These are phyloP conservation scores for Colletotrichum gloeosporioides DNA, from an alignment of 2,329 filamentous ascomycete species.

Conservation along the genomic window DNA sequence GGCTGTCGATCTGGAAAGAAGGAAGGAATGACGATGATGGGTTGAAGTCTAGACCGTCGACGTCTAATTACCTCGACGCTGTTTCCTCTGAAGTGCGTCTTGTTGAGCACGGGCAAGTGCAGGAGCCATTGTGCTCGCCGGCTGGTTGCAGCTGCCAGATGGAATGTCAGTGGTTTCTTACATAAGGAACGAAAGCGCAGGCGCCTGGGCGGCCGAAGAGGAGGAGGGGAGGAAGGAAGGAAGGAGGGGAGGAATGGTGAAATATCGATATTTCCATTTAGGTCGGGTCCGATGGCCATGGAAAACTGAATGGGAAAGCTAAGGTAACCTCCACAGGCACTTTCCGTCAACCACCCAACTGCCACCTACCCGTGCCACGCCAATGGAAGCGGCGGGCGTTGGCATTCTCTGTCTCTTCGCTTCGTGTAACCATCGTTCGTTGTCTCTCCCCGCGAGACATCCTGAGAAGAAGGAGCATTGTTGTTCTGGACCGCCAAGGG, in stretches of 20 bases:
- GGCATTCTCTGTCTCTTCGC: conserved; percentile 4
- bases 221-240: not conserved
- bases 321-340: not conserved
- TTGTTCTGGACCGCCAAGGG: not conserved
- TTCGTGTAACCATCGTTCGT: conserved; percentile 11
- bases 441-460: conserved; percentile 7
- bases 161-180: not conserved
- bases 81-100: not conserved
- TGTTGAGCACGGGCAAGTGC: not conserved
- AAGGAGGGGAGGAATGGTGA: not conserved
- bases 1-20: not conserved
- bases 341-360: not conserved
- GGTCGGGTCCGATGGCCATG: not conserved
- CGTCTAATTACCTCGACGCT: not conserved
- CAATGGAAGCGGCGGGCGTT: not conserved
- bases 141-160: not conserved
- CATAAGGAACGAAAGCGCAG: not conserved
- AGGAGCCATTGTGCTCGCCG: not conserved
- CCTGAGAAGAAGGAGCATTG: not conserved
- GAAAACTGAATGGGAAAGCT: not conserved
- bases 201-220: not conserved
- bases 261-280: not conserved
- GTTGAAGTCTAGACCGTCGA: not conserved
- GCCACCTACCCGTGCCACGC: not conserved
- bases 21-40: not conserved